A percentile compares a stretch with the other conserved stretches of the same genome.
These are phyloP conservation scores for Flaveria sonorensis DNA, from an alignment of 129 eudicot species.

Conservation along the genomic window DNA sequence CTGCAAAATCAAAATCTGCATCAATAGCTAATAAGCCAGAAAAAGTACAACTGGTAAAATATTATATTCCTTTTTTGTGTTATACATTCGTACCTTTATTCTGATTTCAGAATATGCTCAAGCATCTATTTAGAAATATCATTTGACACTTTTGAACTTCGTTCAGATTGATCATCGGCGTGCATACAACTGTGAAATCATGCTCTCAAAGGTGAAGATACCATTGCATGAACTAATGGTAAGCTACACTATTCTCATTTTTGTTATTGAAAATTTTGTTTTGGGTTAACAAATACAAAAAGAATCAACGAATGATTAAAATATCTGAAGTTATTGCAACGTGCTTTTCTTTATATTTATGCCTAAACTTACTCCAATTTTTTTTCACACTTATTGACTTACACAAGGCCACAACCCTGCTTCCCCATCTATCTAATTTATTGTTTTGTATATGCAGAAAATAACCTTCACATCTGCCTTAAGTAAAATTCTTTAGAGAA, in stretches of 20 bases:
- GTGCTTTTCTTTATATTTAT: background rate
- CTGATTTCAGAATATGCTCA: background rate
- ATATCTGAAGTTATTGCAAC: background rate
- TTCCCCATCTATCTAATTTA: background rate
- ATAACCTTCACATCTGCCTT: background rate
- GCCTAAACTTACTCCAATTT: background rate
- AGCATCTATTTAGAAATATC: background rate
- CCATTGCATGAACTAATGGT: slow-evolving; percentile 93
- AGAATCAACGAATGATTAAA: background rate
- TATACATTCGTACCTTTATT: slow-evolving; percentile 10
- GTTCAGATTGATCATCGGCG: slow-evolving; percentile 85
- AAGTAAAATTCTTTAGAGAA: background rate
- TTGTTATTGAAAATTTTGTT: background rate
- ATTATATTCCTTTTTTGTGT: slow-evolving; percentile 8
- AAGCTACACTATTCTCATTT: slow-evolving; percentile 36
- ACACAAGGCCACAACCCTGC: background rate
- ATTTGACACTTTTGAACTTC: background rate
- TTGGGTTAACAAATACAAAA: slow-evolving; percentile 2
- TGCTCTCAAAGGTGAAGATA: slow-evolving; percentile 92
- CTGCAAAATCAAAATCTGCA: slow-evolving; percentile 51
- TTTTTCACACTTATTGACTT: background rate
- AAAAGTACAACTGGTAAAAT: slow-evolving; percentile 84
- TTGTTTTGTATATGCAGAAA: background rate
- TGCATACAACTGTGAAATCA: slow-evolving; percentile 97
- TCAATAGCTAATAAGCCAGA: slow-evolving; percentile 61